Conservation (phyloP, 495 filamentous ascomycete genomes). For the Annulohypoxylon moriforme region DNA sequence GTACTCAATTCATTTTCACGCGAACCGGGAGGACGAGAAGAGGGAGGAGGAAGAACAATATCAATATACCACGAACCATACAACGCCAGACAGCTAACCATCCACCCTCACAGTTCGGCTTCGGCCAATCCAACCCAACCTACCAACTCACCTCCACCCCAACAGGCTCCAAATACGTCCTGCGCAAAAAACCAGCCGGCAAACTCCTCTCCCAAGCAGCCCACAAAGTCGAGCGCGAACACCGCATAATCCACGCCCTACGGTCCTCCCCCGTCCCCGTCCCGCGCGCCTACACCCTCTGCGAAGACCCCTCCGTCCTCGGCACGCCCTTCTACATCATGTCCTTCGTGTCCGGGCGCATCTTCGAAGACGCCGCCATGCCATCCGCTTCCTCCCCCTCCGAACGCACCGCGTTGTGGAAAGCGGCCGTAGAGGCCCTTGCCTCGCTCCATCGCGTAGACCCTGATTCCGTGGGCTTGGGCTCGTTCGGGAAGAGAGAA, state of each 20-base stretch:
- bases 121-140: slow-evolving; percentile 96
- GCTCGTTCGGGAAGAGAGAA: slow-evolving; percentile 74
- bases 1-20: neutral
- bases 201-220: slow-evolving; percentile 91
- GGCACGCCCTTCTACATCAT: slow-evolving; percentile 97
- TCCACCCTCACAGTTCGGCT: slow-evolving; percentile 77
- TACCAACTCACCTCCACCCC: slow-evolving; percentile 82
- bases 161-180: slow-evolving; percentile 76
- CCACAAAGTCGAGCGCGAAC: slow-evolving; percentile 95
- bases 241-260: slow-evolving; percentile 87
- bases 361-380: slow-evolving; percentile 88
- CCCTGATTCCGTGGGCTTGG: slow-evolving; percentile 71
- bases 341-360: slow-evolving; percentile 91
- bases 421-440: slow-evolving; percentile 82
- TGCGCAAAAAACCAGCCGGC: slow-evolving; percentile 96
- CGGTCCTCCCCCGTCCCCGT: slow-evolving; percentile 84
- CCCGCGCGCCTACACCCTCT: slow-evolving; percentile 85
- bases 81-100: slow-evolving; percentile 18
- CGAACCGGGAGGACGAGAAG: neutral
- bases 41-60: neutral
- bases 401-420: slow-evolving; percentile 84
- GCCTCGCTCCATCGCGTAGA: slow-evolving; percentile 84
- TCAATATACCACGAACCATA: neutral
- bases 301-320: slow-evolving; percentile 80
- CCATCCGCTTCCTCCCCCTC: slow-evolving; percentile 69